phyloP scores from a whole-genome alignment of 2,329 filamentous ascomycete species.

The Paracorniculantispora psalliotae region DNA sequence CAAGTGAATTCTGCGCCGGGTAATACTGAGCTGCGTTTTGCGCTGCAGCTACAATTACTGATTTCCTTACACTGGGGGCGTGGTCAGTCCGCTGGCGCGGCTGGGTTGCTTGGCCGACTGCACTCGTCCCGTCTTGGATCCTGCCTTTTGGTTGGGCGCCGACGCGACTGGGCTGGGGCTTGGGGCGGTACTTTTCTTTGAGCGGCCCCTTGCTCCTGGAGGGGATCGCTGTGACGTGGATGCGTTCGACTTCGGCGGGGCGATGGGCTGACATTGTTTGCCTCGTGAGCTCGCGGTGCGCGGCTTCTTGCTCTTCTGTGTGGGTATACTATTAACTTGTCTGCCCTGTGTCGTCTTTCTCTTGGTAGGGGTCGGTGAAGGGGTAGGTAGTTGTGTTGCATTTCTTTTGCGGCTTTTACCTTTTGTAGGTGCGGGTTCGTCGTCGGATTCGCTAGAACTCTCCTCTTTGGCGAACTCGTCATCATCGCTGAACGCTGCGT shows the following conservation, averaged over 20 bases:
- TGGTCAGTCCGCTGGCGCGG: neutral
- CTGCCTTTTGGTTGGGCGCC: neutral
- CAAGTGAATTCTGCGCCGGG: neutral
- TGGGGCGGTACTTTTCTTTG: neutral
- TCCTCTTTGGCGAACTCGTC: slow-evolving; percentile 6
- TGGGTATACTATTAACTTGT: slow-evolving; percentile 28
- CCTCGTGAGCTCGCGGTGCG: slow-evolving; percentile 16
- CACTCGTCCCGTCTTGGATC: neutral
- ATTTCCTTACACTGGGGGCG: neutral
- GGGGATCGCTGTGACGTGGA: slow-evolving; percentile 28
- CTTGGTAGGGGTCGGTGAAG: slow-evolving; percentile 23
- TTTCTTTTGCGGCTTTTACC: slow-evolving; percentile 31
- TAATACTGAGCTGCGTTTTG: neutral
- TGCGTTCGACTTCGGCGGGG: slow-evolving; percentile 13
- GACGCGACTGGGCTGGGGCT: neutral
- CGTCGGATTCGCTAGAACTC: slow-evolving; percentile 18
- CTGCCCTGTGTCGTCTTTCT: slow-evolving; percentile 19
- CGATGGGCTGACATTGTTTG: slow-evolving; percentile 17
- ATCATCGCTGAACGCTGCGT: neutral
- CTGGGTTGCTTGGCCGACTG: neutral
- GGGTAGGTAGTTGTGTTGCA: slow-evolving; percentile 20
- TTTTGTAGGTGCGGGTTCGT: slow-evolving; percentile 21
- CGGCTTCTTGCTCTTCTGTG: slow-evolving; percentile 25
- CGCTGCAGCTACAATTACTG: too few relatives aligned
- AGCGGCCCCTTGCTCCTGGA: neutral